Evolutionary conservation across 1,284 basidiomycete genomes (phyloP).

Genomic region (Boletus hoseneyae): DNA sequence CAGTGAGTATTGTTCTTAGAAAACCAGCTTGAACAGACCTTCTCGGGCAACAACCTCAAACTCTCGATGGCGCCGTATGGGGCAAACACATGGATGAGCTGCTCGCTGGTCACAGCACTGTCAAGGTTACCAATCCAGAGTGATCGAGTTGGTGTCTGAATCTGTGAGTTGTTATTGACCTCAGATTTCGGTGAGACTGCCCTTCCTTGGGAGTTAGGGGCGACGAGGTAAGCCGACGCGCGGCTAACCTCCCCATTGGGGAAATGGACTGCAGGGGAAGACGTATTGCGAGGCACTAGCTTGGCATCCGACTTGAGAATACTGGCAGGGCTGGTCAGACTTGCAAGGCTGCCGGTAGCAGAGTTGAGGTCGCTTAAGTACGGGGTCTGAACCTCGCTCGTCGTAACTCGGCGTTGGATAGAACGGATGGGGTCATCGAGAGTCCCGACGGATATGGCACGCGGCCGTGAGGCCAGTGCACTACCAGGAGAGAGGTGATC

Average conservation of each 20-base stretch:
- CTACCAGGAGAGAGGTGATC: slow-evolving; percentile 57
- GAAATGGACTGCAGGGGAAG: slow-evolving; percentile 67
- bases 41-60: slow-evolving; percentile 90
- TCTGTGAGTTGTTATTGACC: slow-evolving; percentile 57
- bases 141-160: slow-evolving; percentile 90
- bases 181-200: slow-evolving; percentile 79
- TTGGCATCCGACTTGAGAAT: slow-evolving; percentile 58
- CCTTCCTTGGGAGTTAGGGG: slow-evolving; percentile 62
- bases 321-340: slow-evolving; percentile 48
- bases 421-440: slow-evolving; percentile 75
- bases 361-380: slow-evolving; percentile 55
- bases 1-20: slow-evolving; percentile 8
- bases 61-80: slow-evolving; percentile 97
- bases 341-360: slow-evolving; percentile 39
- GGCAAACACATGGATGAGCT: slow-evolving; percentile 92
- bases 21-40: slow-evolving; percentile 52
- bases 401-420: slow-evolving; percentile 60
- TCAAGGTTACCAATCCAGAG: slow-evolving; percentile 98
- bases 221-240: slow-evolving; percentile 62
- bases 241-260: slow-evolving; percentile 59
- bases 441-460: slow-evolving; percentile 88
- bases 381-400: slow-evolving; percentile 49
- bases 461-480: slow-evolving; percentile 56
- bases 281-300: slow-evolving; percentile 43
- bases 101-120: slow-evolving; percentile 88